These are phyloP conservation scores for Tetrahymena thermophila DNA, from an alignment of 73 alveolate species.

Conservation along the genomic window DNA sequence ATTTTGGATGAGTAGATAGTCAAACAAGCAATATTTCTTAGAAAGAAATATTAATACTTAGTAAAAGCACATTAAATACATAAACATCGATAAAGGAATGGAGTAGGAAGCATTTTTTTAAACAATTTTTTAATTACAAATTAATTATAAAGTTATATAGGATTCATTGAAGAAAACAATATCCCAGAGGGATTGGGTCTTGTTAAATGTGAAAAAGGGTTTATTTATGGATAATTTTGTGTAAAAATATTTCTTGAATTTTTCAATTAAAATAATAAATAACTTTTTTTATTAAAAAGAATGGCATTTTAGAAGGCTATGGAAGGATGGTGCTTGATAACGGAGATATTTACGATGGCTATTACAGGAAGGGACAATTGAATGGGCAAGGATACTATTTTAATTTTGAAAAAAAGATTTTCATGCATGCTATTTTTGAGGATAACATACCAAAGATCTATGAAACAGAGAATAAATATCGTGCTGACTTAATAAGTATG, in stretches of 20 bases:
- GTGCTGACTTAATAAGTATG: neutral
- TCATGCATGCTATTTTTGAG: neutral
- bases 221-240: neutral
- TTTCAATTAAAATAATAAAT: no score
- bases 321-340: neutral
- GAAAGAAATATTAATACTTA: neutral
- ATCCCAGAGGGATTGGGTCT: neutral
- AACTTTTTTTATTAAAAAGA: neutral
- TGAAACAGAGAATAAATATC: neutral
- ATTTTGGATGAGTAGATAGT: neutral
- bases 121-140: neutral
- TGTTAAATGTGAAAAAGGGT: neutral
- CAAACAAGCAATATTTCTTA: neutral
- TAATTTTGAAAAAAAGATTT: neutral
- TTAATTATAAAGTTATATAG: neutral
- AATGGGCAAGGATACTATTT: neutral
- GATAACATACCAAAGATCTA: neutral
- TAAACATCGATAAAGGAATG: neutral
- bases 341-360: neutral
- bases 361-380: neutral
- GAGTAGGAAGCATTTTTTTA: neutral
- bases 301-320: neutral
- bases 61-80: neutral
- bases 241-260: neutral
- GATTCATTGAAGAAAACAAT: neutral